A percentile compares a stretch with the other conserved stretches of the same genome.
phyloP scores from a whole-genome alignment of 768 basidiomycete genomes.

The Pisolithus orientalis region DNA sequence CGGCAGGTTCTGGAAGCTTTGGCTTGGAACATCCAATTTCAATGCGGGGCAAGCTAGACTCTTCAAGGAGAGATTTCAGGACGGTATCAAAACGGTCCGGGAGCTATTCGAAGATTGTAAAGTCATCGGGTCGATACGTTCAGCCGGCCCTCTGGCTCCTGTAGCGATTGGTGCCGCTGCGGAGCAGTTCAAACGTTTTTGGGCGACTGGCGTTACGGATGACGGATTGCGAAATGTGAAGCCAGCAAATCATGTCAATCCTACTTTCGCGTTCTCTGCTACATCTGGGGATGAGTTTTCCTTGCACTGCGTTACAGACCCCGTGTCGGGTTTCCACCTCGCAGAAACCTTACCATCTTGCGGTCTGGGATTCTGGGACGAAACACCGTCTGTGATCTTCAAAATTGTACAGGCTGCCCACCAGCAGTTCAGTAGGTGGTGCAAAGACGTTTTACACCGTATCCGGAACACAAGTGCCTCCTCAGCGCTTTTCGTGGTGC shows the following conservation, averaged over 20 bases:
- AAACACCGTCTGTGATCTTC: slow-evolving; percentile 8
- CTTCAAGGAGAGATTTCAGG: slow-evolving; percentile 12
- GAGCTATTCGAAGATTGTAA: neutral
- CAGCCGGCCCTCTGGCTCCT: slow-evolving; percentile 22
- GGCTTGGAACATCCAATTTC: slow-evolving; percentile 9
- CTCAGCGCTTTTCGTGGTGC: slow-evolving; percentile 14
- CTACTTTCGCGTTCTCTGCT: slow-evolving; percentile 24
- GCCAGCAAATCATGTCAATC: slow-evolving; percentile 18
- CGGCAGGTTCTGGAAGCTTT: slow-evolving; percentile 17
- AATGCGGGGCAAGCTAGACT: slow-evolving; percentile 3
- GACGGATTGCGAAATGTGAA: neutral
- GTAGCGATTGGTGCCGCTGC: slow-evolving; percentile 2
- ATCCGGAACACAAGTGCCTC: slow-evolving; percentile 2
- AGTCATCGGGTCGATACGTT: slow-evolving; percentile 14
- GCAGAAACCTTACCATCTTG: slow-evolving; percentile 19
- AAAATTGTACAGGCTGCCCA: slow-evolving; percentile 14
- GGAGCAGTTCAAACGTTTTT: slow-evolving; percentile 21
- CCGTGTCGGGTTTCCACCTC: slow-evolving; percentile 26
- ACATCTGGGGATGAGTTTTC: slow-evolving; percentile 13
- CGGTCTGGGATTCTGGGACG: neutral
- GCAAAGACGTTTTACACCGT: slow-evolving; percentile 12
- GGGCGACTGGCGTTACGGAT: slow-evolving; percentile 21
- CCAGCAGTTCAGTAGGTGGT: slow-evolving; percentile 23
- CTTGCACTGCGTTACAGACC: slow-evolving; percentile 25
- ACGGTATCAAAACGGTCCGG: slow-evolving; percentile 15